Evolutionary conservation across 139 green algal species (phyloP).

Genomic region (Picochlorum sp.): DNA sequence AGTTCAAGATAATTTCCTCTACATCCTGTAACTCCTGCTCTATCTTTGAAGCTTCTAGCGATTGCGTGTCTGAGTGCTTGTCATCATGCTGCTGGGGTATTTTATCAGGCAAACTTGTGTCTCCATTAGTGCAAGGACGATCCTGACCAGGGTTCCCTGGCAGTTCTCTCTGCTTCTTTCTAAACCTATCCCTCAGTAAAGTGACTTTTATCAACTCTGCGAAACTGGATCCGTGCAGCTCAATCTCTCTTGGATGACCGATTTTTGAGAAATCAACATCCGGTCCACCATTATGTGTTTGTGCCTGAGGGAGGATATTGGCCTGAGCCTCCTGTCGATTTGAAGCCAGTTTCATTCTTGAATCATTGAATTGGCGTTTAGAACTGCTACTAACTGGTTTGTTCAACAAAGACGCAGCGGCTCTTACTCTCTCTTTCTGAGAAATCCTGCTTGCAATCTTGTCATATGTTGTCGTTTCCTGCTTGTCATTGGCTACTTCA

Average conservation of each 20-base stretch:
- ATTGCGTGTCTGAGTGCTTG: too few species aligned
- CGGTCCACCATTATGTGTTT: background rate
- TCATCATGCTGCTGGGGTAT: too few species aligned
- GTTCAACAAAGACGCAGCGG: background rate
- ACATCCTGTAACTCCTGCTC: too few species aligned
- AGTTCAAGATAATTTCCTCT: too few species aligned
- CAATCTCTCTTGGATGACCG: background rate
- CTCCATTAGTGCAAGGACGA: too few species aligned
- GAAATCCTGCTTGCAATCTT: conserved; percentile 1
- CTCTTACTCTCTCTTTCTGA: background rate
- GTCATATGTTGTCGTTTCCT: conserved; percentile 7
- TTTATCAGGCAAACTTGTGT: too few species aligned
- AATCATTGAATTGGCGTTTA: background rate
- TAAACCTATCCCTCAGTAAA: background rate
- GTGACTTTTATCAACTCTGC: conserved; percentile 9
- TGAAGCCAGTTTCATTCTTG: background rate
- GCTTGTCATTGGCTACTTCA: conserved; percentile 19
- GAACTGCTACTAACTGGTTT: background rate
- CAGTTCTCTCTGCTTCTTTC: background rate
- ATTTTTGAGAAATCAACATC: background rate
- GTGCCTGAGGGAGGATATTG: background rate
- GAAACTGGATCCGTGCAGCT: background rate
- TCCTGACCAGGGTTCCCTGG: background rate
- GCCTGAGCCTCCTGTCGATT: background rate
- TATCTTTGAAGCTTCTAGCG: too few species aligned